Conservation (phyloP, 768 basidiomycete genomes). For the Boletellus sp. region DNA sequence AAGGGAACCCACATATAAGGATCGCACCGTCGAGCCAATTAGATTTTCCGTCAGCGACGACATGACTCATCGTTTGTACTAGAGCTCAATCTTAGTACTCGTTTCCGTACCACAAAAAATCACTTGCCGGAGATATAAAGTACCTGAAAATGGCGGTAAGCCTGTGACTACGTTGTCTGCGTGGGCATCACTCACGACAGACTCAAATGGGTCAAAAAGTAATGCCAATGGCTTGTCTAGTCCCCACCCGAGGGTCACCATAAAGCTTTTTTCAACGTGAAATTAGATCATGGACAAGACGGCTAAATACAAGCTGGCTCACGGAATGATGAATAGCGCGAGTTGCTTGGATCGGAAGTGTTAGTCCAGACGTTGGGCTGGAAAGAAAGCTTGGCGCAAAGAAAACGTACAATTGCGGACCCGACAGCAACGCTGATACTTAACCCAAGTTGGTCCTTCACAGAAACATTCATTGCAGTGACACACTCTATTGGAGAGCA, state of each 20-base stretch:
- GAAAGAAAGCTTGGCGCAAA: background rate
- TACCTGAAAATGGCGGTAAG: conserved; percentile 24
- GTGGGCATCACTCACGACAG: conserved; percentile 44
- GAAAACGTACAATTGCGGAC: conserved; percentile 59
- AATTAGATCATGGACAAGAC: background rate
- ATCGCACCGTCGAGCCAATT: conserved; percentile 83
- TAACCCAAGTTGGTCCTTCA: conserved; percentile 76
- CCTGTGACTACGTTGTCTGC: background rate
- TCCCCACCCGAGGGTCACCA: conserved; percentile 75
- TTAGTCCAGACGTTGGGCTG: background rate
- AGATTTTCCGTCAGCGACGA: conserved; percentile 75
- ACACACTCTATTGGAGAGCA: conserved; percentile 59
- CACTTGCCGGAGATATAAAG: conserved; percentile 36
- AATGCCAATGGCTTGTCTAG: conserved; percentile 76
- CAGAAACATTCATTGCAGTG: conserved; percentile 86
- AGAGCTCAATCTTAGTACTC: conserved; percentile 6
- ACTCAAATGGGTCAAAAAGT: conserved; percentile 88
- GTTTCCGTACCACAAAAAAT: conserved; percentile 34
- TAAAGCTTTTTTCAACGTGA: conserved; percentile 44
- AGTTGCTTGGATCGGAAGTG: conserved; percentile 54
- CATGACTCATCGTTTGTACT: conserved; percentile 84
- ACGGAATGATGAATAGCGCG: conserved; percentile 83
- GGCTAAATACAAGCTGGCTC: conserved; percentile 22
- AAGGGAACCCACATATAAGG: conserved; percentile 54
- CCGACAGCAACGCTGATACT: conserved; percentile 84